Conservation (phyloP, 164 flowering plant species). For the Umbellularia californica region DNA sequence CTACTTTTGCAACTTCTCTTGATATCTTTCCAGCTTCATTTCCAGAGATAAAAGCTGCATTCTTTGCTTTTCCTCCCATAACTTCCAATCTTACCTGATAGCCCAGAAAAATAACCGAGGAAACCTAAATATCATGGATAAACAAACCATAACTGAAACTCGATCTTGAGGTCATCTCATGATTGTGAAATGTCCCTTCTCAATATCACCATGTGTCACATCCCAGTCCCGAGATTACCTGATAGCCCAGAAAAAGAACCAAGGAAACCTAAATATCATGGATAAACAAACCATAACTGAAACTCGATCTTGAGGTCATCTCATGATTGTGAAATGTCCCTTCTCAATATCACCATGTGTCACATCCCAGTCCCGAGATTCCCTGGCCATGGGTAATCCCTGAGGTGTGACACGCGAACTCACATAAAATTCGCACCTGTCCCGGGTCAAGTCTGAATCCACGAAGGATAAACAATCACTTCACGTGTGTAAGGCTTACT, state of each 20-base stretch:
- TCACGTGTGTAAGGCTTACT: too few species aligned
- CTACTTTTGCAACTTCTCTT: conserved; percentile 92
- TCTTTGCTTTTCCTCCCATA: conserved; percentile 96
- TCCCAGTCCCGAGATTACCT: conserved; percentile 90
- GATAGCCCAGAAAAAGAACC: conserved; percentile 1
- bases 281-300: not conserved
- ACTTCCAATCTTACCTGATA: conserved; percentile 82
- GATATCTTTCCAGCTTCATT: conserved; percentile 90
- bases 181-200: too few species aligned
- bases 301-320: too few species aligned
- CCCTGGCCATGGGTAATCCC: too few species aligned
- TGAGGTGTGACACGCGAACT: too few species aligned
- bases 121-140: not conserved
- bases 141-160: not conserved
- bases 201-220: conserved; percentile 31
- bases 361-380: too few species aligned
- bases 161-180: too few species aligned
- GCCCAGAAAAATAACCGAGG: not conserved
- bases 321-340: too few species aligned
- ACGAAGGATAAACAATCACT: too few species aligned
- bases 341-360: too few species aligned
- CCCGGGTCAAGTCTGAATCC: too few species aligned
- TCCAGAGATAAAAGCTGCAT: conserved; percentile 92
- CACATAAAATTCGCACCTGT: too few species aligned
- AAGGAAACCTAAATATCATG: not conserved